These are phyloP conservation scores for Trichoderma koningiopsis DNA, from an alignment of 2,329 filamentous ascomycete species.

Conservation along the genomic window DNA sequence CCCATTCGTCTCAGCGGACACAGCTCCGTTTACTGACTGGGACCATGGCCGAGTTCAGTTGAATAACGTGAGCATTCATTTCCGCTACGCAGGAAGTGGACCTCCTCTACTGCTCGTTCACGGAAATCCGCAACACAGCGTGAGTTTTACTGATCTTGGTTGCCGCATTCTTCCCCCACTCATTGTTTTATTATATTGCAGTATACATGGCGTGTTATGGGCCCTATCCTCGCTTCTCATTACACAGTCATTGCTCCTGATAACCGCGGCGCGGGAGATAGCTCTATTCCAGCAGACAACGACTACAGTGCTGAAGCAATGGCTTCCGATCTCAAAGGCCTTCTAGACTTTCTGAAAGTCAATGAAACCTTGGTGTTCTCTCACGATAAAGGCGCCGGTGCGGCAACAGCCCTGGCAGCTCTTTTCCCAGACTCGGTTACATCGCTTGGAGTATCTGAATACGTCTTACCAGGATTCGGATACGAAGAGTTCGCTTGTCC, in stretches of 20 bases:
- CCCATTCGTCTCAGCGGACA: background rate
- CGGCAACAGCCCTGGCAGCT: background rate
- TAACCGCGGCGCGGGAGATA: background rate
- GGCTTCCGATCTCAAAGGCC: background rate
- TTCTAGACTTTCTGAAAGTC: background rate
- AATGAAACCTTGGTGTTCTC: background rate
- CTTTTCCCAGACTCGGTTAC: background rate
- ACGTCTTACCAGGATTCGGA: background rate
- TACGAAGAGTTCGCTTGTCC: background rate
- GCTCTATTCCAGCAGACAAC: background rate
- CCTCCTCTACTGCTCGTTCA: constrained; percentile 46
- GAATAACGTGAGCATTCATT: constrained; percentile 46
- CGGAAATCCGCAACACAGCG: background rate
- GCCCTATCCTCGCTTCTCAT: background rate
- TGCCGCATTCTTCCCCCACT: background rate
- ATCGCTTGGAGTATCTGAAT: background rate
- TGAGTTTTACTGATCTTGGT: background rate
- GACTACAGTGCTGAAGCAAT: background rate
- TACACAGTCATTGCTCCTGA: background rate
- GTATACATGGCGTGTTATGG: background rate
- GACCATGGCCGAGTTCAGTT: constrained; percentile 41
- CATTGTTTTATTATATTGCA: background rate
- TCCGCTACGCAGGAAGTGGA: constrained; percentile 44
- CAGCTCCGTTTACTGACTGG: constrained; percentile 39
- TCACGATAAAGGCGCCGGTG: background rate